Evolutionary conservation across 2,329 filamentous ascomycete genomes (phyloP), one percentile per base, ranked within the genome.

Genomic region (Colletotrichum noveboracense): DNA sequence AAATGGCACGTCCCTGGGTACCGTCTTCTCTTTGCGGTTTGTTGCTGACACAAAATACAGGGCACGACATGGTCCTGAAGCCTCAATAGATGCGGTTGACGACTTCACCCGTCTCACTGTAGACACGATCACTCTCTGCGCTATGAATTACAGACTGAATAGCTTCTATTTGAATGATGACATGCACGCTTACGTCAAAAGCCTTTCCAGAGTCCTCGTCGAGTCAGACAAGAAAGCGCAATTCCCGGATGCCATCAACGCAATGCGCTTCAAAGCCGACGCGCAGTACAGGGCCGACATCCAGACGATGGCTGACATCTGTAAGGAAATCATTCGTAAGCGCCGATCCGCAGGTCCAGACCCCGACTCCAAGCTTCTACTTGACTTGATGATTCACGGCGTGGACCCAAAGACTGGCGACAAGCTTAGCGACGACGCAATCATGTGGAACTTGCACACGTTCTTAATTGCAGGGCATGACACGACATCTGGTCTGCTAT

Each of bases 91-190:
- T 60, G 90, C 91, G 0, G 88, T 90, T 0, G 91, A 93, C 21
- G 93, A 95, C 82, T 94, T 94, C 77, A 94, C 93, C 4, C 89
- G 93, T n/a, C 85, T 95, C 36, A 92, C 94, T 0, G 88, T 96
- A 4, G 94, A 96, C 80, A 94, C 93, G 0, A 88, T 96, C 10
- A 93, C 92, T 2, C 87, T 96, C 4, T 94, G 93, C 87, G 91
- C n/a, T 93, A 56, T 94, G 91, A 90, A 90, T 48, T 93, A 89
- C 75, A 91, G 94, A 21, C 95, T 95, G 87, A 95, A 95, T 83
- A 93, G 91, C 2, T 95, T 93, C 83, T 96, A 95, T 80, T 87
- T 56, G 16, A 34, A 38, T 24, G 13, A 43, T 24, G 9, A 85
- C 94, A 55, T 68, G 18, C 94, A 96, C 78, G 93, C 93, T 0